Evolutionary conservation across 805 yeast genomes (phyloP).

Genomic region (Tetrapisispora nanseiensis): DNA sequence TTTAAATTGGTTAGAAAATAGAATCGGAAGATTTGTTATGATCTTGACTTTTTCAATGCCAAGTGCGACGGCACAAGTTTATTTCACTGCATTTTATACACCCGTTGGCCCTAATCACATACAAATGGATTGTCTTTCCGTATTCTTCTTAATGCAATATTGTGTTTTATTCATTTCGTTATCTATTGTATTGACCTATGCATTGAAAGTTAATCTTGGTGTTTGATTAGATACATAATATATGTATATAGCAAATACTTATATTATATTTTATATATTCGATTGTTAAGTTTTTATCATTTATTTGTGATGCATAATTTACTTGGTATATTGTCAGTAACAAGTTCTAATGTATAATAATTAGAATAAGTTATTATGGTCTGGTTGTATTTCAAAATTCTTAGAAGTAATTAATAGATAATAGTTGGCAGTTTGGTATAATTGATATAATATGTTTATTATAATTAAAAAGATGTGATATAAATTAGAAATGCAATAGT

Average conservation of each 20-base stretch:
- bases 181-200: slow-evolving; percentile 63
- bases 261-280: background rate
- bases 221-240: slow-evolving; percentile 6
- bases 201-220: slow-evolving; percentile 25
- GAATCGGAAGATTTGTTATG: slow-evolving; percentile 59
- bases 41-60: slow-evolving; percentile 74
- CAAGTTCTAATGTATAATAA: no score
- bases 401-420: background rate
- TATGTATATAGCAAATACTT: background rate
- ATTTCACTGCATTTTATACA: slow-evolving; percentile 79
- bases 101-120: slow-evolving; percentile 45
- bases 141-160: slow-evolving; percentile 60
- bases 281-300: background rate
- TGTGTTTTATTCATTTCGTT: slow-evolving; percentile 51
- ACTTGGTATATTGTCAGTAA: no score
- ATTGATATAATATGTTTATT: slow-evolving; percentile 3
- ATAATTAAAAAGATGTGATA: slow-evolving; percentile 4
- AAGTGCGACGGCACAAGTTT: slow-evolving; percentile 79
- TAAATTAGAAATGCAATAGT: slow-evolving; percentile 6
- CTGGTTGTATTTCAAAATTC: background rate
- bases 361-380: no score
- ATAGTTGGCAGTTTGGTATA: background rate
- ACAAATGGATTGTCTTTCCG: slow-evolving; percentile 76
- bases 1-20: slow-evolving; percentile 53
- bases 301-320: no score